phyloP scores from a whole-genome alignment of 176 grass and related monocot genomes.

The Eragrostis nindensis region DNA sequence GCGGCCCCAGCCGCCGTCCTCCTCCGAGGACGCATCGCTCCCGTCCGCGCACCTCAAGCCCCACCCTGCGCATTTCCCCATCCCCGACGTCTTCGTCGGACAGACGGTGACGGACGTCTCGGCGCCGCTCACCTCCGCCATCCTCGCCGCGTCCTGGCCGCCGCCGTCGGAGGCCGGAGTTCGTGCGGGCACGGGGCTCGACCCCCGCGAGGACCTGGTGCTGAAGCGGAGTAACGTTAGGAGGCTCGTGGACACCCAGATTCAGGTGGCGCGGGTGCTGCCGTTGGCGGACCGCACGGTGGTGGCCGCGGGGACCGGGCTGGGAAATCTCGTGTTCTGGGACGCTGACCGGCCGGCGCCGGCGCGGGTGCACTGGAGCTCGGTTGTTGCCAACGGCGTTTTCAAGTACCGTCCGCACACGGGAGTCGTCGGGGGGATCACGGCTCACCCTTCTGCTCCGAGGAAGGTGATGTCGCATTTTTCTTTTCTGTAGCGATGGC shows the following conservation, averaged over 20 bases:
- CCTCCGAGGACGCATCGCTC: neutral
- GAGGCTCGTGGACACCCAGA: neutral
- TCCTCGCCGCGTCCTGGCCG: slow-evolving; percentile 1
- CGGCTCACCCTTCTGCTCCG: slow-evolving; percentile 9
- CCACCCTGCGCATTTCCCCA: neutral
- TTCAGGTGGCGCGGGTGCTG: neutral
- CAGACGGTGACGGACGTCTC: neutral
- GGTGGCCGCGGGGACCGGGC: neutral
- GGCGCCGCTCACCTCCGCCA: slow-evolving; percentile 2
- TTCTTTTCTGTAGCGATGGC: too few species aligned
- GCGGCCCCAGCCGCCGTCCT: neutral
- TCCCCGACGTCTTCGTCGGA: neutral
- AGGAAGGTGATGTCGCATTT: neutral
- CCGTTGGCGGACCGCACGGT: slow-evolving; percentile 2
- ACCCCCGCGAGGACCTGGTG: neutral
- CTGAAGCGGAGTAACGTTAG: neutral
- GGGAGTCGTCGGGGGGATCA: neutral
- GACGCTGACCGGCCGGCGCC: neutral
- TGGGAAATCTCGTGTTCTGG: neutral
- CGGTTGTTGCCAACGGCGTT: neutral
- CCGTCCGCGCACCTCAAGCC: neutral
- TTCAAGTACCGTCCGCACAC: slow-evolving; percentile 3
- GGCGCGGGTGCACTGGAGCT: too few species aligned
- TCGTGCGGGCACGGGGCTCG: neutral
- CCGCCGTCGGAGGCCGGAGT: neutral